Evolutionary conservation across 306 rosid species (phyloP), one percentile per base, ranked within the genome.

Genomic region (Senna tora): DNA sequence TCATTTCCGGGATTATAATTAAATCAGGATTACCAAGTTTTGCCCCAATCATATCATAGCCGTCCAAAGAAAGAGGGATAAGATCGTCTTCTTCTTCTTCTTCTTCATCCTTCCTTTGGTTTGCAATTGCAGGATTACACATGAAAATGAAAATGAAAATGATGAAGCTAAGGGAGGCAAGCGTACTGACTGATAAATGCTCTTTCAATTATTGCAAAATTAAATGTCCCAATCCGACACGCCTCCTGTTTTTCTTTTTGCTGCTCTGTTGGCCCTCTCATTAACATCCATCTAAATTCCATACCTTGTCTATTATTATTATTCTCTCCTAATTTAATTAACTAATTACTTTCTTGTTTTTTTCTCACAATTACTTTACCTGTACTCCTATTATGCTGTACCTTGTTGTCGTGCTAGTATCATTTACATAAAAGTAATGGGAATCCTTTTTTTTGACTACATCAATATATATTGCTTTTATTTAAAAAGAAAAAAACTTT

Each of bases 161-260:
- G n/a, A n/a, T n/a, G n/a, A n/a, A n/a, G n/a, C n/a, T 73, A 41
- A 47, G 0, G 39, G 16, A 2, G 41, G 21, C 33, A 41, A 25
- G 25, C 70, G 28, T 9, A 9, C 5, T 39, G 62, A 47, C 71
- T 39, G 62, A 47, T 65, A 66, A 58, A 51, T n/a, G 78, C 73
- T 58, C 61, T 56, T 58, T 74, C 61, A 63, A 76, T 79, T 65
- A 81, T 65, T 81, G 80, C 79, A 58, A 67, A 67, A 42, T 51
- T 56, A 17, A 42, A 19, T 61, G 78, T 73, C 33, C 14, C 16
- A 65, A 57, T 57, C 75, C n/a, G 22, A 47, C 81, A 60, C 72
- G 81, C 3, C 72, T 80, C 74, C 69, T 41, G 59, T 71, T 46
- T 58, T 20, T 6, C 47, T 36, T 36, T 15, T 34, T 59, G 65